Percentiles rank a stretch among this genome's conserved stretches.
These are phyloP conservation scores for Verruconis gallopava DNA, from an alignment of 2,329 filamentous ascomycete genomes.

Conservation along the genomic window DNA sequence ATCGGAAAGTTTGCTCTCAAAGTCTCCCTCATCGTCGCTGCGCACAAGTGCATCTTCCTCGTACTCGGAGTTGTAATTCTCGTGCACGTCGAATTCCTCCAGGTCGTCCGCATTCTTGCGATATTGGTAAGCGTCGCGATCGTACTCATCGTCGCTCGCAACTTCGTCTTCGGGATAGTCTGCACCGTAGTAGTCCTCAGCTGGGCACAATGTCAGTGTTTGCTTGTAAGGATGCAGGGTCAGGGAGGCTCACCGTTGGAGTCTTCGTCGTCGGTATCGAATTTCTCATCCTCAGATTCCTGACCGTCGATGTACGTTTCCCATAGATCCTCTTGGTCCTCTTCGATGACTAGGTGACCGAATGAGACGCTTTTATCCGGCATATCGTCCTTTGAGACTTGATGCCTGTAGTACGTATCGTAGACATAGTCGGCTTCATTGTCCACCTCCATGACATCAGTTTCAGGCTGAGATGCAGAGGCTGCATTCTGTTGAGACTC, in stretches of 20 bases:
- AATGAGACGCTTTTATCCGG: slow-evolving; percentile 19
- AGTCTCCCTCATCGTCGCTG: slow-evolving; percentile 3
- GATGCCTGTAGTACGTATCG: slow-evolving; percentile 45
- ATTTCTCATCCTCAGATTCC: slow-evolving; percentile 36
- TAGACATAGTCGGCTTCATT: slow-evolving; percentile 44
- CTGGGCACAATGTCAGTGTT: slow-evolving; percentile 18
- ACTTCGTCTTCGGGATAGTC: slow-evolving; percentile 75
- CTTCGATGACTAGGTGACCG: slow-evolving; percentile 37
- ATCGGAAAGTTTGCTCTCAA: neutral
- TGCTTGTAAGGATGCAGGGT: neutral
- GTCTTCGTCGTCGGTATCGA: slow-evolving; percentile 49
- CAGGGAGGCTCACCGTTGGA: slow-evolving; percentile 37
- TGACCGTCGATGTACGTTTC: slow-evolving; percentile 42
- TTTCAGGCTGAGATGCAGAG: slow-evolving; percentile 16
- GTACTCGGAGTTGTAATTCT: neutral
- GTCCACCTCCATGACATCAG: slow-evolving; percentile 30
- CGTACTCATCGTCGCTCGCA: slow-evolving; percentile 55
- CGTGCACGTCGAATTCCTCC: slow-evolving; percentile 6
- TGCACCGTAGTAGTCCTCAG: slow-evolving; percentile 65
- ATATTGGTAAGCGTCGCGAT: slow-evolving; percentile 29
- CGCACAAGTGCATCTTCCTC: neutral
- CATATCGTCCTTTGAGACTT: slow-evolving; percentile 20
- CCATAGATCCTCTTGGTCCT: slow-evolving; percentile 43
- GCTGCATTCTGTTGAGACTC: neutral
- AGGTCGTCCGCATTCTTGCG: slow-evolving; percentile 5